These are phyloP conservation scores for Withania somnifera DNA, from an alignment of 305 asterid species.

Conservation along the genomic window DNA sequence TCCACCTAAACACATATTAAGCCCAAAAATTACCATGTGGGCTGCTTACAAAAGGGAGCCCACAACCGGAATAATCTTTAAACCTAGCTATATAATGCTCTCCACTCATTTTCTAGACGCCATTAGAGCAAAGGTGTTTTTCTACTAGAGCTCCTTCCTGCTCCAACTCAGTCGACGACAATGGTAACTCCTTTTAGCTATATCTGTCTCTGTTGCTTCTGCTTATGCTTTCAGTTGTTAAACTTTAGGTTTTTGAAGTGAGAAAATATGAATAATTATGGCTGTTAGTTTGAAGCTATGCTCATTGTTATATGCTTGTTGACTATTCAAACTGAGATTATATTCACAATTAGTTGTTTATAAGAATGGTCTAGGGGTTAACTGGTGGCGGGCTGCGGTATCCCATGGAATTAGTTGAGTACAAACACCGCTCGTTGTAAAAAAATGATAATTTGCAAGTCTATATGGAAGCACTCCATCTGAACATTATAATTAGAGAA, in stretches of 20 bases:
- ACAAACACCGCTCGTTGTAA: no score
- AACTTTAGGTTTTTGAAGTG: not conserved
- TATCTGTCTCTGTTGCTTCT: not conserved
- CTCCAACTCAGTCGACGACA: not conserved
- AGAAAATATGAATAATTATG: not conserved
- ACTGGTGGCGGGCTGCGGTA: no score
- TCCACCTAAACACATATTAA: no score
- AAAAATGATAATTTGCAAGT: not conserved
- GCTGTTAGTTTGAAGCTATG: not conserved
- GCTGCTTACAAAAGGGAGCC: not conserved
- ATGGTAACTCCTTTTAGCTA: not conserved
- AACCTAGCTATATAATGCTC: not conserved
- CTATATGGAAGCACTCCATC: not conserved
- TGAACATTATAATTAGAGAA: no score
- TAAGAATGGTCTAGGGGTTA: no score
- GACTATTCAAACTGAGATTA: not conserved
- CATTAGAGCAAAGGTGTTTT: not conserved
- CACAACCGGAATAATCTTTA: not conserved
- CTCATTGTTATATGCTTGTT: not conserved
- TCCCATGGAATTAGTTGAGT: no score
- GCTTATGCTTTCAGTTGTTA: not conserved
- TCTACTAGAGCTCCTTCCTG: not conserved
- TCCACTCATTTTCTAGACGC: not conserved
- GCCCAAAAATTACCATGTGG: not conserved
- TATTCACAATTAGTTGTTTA: not conserved